Conservation (phyloP, 2,329 filamentous ascomycete genomes). For the Talaromyces marneffei region DNA sequence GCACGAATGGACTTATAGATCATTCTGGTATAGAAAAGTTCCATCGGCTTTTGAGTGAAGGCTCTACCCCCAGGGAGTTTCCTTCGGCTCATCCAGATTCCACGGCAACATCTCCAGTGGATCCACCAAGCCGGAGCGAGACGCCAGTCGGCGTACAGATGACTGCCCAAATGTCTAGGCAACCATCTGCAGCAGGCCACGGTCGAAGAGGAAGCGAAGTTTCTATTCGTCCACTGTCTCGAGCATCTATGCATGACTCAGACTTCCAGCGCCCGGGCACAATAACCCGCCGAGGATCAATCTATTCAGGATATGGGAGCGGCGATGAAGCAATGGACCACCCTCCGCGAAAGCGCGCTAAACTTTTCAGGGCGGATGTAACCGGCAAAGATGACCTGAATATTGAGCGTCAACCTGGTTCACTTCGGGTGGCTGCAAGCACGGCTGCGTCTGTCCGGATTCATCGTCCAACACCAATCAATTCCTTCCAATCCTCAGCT, state of each 20-base stretch:
- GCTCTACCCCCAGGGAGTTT: slow-evolving; percentile 39
- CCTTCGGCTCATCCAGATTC: slow-evolving; percentile 32
- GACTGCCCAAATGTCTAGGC: slow-evolving; percentile 21
- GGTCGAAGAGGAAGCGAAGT: slow-evolving; percentile 35
- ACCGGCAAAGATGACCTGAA: slow-evolving; percentile 61
- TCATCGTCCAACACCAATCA: slow-evolving; percentile 63
- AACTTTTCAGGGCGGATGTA: slow-evolving; percentile 66
- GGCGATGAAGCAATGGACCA: slow-evolving; percentile 60
- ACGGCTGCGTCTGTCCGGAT: slow-evolving; percentile 81
- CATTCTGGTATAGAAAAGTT: slow-evolving; percentile 41
- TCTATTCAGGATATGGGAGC: slow-evolving; percentile 60
- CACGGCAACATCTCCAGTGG: slow-evolving; percentile 32
- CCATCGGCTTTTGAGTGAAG: slow-evolving; percentile 41
- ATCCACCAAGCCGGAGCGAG: slow-evolving; percentile 32
- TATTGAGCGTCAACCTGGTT: slow-evolving; percentile 68
- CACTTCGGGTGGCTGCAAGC: slow-evolving; percentile 81
- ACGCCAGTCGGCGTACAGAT: slow-evolving; percentile 30
- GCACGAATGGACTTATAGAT: slow-evolving; percentile 31
- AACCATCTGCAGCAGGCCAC: slow-evolving; percentile 23
- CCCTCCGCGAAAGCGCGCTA: slow-evolving; percentile 69
- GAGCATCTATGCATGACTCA: slow-evolving; percentile 48
- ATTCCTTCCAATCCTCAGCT: slow-evolving; percentile 28
- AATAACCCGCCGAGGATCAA: slow-evolving; percentile 30
- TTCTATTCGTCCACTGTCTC: slow-evolving; percentile 54
- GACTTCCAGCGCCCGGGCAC: slow-evolving; percentile 26